phyloP scores from a whole-genome alignment of 2,329 filamentous ascomycete genomes.

The Zymoseptoria brevis region DNA sequence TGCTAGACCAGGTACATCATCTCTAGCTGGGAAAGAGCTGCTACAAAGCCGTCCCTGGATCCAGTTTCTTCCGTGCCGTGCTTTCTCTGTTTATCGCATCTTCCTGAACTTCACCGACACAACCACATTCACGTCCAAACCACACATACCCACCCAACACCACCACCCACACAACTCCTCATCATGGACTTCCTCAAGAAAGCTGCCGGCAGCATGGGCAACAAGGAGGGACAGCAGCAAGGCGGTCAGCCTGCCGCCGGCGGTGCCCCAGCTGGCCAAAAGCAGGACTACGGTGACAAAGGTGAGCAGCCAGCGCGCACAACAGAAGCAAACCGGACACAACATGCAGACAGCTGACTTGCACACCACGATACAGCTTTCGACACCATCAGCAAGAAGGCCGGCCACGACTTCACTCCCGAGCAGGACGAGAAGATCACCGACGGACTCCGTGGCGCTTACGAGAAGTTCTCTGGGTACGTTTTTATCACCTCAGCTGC shows the following conservation, averaged over 20 bases:
- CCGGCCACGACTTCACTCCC: background rate
- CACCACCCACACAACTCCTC: background rate
- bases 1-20: background rate
- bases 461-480: background rate
- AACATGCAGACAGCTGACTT: background rate
- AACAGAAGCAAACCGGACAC: background rate
- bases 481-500: background rate
- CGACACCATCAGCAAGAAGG: background rate
- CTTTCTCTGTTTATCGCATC: background rate
- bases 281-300: background rate
- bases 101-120: background rate
- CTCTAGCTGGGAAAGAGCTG: background rate
- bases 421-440: background rate
- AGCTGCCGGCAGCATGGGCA: background rate
- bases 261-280: background rate
- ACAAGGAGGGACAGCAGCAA: background rate
- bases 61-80: background rate
- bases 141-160: background rate
- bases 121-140: background rate
- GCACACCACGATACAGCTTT: background rate
- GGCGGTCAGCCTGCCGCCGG: background rate
- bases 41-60: background rate
- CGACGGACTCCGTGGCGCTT: background rate
- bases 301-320: background rate
- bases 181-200: conserved; percentile 1